A percentile compares a stretch with the other conserved stretches of the same genome.
Conservation (phyloP, 306 rosid species). For the Gleditsia sinensis region DNA sequence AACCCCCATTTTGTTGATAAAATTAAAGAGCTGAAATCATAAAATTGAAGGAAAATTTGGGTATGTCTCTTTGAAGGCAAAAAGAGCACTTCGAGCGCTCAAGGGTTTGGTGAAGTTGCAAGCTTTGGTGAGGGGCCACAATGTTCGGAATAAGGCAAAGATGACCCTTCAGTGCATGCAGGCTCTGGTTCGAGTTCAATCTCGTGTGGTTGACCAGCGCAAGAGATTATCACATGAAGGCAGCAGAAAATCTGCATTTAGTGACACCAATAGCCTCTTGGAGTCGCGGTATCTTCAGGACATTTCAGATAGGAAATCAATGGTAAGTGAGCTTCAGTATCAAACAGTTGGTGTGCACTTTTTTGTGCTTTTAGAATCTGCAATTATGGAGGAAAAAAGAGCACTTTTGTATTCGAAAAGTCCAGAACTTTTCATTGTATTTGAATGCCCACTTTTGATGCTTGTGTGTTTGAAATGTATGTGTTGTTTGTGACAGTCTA, state of each 20-base stretch:
- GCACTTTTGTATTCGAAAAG: too few relatives aligned
- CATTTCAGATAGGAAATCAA: conserved; percentile 73
- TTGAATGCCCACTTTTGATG: not conserved
- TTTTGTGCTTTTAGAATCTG: conserved; percentile 4
- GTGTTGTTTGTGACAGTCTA: conserved; percentile 45
- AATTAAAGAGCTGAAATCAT: not conserved
- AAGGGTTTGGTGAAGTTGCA: conserved; percentile 94
- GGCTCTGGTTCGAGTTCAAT: conserved; percentile 87
- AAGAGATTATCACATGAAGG: conserved; percentile 79
- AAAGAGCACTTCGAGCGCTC: conserved; percentile 89
- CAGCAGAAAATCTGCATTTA: conserved; percentile 76
- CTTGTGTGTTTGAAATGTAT: conserved; percentile 2
- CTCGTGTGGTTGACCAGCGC: conserved; percentile 87
- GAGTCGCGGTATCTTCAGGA: conserved; percentile 82
- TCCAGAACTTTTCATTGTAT: conserved; percentile 20
- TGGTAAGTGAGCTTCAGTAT: conserved; percentile 60
- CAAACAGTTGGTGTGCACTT: too few relatives aligned
- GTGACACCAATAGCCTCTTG: conserved; percentile 68
- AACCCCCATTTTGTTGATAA: not conserved
- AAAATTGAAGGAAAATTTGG: not conserved
- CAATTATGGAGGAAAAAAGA: conserved; percentile 2
- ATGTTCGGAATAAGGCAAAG: conserved; percentile 94
- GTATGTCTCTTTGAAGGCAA: conserved; percentile 55
- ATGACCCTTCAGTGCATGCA: conserved; percentile 93
- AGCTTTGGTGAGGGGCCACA: conserved; percentile 94